Evolutionary conservation across 1,284 basidiomycete genomes (phyloP).

Genomic region (Stereum hirsutum): DNA sequence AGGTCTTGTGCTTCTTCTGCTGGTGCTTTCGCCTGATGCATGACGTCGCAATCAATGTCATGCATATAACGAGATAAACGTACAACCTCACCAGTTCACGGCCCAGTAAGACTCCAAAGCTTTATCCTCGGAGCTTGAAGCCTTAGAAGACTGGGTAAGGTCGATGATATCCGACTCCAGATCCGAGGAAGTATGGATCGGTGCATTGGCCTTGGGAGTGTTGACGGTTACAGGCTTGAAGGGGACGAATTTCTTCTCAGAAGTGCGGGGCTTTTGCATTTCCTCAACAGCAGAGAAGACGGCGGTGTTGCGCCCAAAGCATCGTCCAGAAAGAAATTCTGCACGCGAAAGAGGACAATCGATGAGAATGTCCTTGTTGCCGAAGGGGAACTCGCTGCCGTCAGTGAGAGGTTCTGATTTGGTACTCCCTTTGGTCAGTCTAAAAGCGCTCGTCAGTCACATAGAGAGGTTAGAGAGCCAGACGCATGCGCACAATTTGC

Average conservation of each 20-base stretch:
- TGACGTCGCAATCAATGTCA: slow-evolving; percentile 1
- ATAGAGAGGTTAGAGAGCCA: slow-evolving; percentile 12
- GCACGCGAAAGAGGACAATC: slow-evolving; percentile 45
- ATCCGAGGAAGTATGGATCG: slow-evolving; percentile 12
- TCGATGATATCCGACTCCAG: slow-evolving; percentile 35
- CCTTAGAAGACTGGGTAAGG: slow-evolving; percentile 13
- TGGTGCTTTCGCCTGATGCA: slow-evolving; percentile 64
- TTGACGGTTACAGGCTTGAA: slow-evolving; percentile 26
- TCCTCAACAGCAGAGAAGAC: slow-evolving; percentile 13
- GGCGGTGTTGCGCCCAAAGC: slow-evolving; percentile 36
- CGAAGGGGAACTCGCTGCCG: slow-evolving; percentile 50
- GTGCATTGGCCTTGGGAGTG: slow-evolving; percentile 15
- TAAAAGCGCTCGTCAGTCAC: slow-evolving; percentile 20
- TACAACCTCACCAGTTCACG: slow-evolving; percentile 50
- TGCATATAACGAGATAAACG: slow-evolving; percentile 3
- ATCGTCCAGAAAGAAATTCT: slow-evolving; percentile 57
- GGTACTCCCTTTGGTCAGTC: slow-evolving; percentile 23
- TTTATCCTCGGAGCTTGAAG: not conserved
- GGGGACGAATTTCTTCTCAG: slow-evolving; percentile 36
- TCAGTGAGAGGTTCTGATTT: slow-evolving; percentile 24
- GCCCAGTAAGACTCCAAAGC: slow-evolving; percentile 44
- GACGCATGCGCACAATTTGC: slow-evolving; percentile 39
- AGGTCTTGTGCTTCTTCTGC: slow-evolving; percentile 78
- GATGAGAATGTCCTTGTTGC: slow-evolving; percentile 62
- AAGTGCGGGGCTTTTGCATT: slow-evolving; percentile 13